A percentile compares a stretch with the other conserved stretches of the same genome.
Conservation (phyloP, 805 yeast genomes). For the Yamadazyma nakazawae region DNA sequence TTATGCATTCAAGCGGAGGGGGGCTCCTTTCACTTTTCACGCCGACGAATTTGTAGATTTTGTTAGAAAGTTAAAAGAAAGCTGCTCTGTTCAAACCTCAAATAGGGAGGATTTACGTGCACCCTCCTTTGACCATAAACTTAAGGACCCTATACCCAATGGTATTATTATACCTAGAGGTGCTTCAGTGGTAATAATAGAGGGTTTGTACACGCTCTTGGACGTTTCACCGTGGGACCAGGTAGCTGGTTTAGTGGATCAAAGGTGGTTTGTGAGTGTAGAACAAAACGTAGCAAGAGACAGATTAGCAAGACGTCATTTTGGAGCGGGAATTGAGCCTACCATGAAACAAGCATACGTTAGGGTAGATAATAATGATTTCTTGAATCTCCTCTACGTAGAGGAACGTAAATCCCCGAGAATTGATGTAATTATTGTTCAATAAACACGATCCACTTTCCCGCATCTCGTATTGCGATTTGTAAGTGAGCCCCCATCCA, state of each 20-base stretch:
- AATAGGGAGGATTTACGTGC: slow-evolving; percentile 37
- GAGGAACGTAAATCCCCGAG: slow-evolving; percentile 12
- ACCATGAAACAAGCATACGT: slow-evolving; percentile 48
- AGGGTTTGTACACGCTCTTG: slow-evolving; percentile 71
- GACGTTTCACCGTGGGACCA: slow-evolving; percentile 57
- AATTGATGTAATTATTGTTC: background rate
- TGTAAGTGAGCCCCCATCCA: background rate
- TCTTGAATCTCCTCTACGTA: slow-evolving; percentile 53
- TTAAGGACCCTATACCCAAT: slow-evolving; percentile 66
- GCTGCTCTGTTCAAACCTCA: background rate
- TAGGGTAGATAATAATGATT: slow-evolving; percentile 56
- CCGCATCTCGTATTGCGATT: background rate
- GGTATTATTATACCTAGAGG: slow-evolving; percentile 45
- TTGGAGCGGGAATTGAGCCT: slow-evolving; percentile 49
- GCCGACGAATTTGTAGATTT: slow-evolving; percentile 34
- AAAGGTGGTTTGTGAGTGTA: slow-evolving; percentile 52
- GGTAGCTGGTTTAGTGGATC: slow-evolving; percentile 37
- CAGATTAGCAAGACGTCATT: slow-evolving; percentile 67
- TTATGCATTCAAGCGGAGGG: slow-evolving; percentile 63
- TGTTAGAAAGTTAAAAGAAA: slow-evolving; percentile 15
- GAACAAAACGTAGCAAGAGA: slow-evolving; percentile 44
- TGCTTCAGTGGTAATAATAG: slow-evolving; percentile 60
- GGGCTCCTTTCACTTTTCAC: slow-evolving; percentile 87
- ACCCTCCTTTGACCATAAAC: slow-evolving; percentile 76
- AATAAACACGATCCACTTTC: background rate